phyloP scores from a whole-genome alignment of 176 grass and related monocot genomes.

The Phragmites australis region DNA sequence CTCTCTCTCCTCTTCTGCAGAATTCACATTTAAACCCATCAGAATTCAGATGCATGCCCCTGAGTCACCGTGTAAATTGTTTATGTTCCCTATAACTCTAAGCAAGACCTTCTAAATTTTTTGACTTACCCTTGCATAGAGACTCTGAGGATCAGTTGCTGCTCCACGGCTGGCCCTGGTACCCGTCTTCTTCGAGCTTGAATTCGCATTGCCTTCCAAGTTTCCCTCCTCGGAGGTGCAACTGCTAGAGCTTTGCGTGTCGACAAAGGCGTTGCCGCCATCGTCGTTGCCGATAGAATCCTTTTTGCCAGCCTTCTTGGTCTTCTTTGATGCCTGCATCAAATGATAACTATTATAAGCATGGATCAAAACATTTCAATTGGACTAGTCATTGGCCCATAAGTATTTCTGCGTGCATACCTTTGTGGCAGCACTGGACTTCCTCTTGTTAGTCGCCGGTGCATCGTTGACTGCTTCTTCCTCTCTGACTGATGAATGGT shows the following conservation, averaged over 20 bases:
- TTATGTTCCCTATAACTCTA: background rate
- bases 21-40: conserved; percentile 32
- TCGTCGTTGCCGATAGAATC: conserved; percentile 32
- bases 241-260: conserved; percentile 64
- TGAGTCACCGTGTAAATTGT: background rate
- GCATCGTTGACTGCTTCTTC: conserved; percentile 49
- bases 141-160: conserved; percentile 76
- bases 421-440: conserved; percentile 37
- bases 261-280: conserved; percentile 28
- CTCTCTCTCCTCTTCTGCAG: conserved; percentile 95
- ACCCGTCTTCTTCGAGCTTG: conserved; percentile 38
- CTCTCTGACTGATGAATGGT: conserved; percentile 20
- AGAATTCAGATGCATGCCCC: conserved; percentile 31
- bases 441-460: conserved; percentile 53
- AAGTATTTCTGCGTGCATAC: conserved; percentile 37
- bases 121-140: conserved; percentile 84
- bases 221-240: conserved; percentile 72
- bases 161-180: conserved; percentile 58
- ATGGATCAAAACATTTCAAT: conserved; percentile 27
- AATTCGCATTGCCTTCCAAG: conserved; percentile 44
- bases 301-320: conserved; percentile 48
- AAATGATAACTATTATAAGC: conserved; percentile 22
- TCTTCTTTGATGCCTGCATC: conserved; percentile 56
- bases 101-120: background rate
- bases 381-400: background rate